Evolutionary conservation across 78 protist species (phyloP).

Genomic region (Dictyostelium purpureum): DNA sequence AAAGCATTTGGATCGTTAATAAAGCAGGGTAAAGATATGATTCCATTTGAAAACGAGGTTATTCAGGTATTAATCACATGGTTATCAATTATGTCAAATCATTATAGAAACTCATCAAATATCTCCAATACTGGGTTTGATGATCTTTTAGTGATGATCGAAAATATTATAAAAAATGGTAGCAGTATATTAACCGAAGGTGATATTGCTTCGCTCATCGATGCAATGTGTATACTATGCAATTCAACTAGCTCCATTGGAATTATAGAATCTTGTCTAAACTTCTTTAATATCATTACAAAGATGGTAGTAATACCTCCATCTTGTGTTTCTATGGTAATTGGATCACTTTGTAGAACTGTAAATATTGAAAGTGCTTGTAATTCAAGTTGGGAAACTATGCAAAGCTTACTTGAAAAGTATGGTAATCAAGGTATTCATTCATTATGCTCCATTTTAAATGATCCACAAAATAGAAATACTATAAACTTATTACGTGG

Average conservation of each 20-base stretch:
- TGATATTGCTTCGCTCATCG: conserved; percentile 51
- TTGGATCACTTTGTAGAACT: conserved; percentile 16
- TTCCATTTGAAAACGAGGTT: conserved; percentile 50
- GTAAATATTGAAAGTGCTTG: conserved; percentile 66
- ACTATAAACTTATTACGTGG: conserved; percentile 60
- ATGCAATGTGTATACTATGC: conserved; percentile 38
- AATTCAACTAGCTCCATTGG: background rate
- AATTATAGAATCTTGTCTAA: conserved; percentile 24
- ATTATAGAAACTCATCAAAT: background rate
- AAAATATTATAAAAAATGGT: conserved; percentile 11
- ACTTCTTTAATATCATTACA: conserved; percentile 31
- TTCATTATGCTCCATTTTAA: conserved; percentile 35
- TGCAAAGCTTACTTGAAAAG: conserved; percentile 54
- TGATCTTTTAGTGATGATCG: conserved; percentile 35
- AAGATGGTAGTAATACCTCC: conserved; percentile 41
- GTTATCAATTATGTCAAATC: conserved; percentile 2
- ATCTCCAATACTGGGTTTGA: background rate
- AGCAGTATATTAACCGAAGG: conserved; percentile 10
- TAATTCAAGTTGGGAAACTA: conserved; percentile 38
- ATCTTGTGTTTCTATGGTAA: conserved; percentile 60
- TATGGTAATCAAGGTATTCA: conserved; percentile 70
- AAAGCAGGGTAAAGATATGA: conserved; percentile 35
- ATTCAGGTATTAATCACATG: conserved; percentile 14
- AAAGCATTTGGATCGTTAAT: conserved; percentile 44
- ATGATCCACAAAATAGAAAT: conserved; percentile 61